Evolutionary conservation across 73 alveolate genomes (phyloP), one percentile per base, ranked within the genome.

Genomic region (Stentor coeruleus): DNA sequence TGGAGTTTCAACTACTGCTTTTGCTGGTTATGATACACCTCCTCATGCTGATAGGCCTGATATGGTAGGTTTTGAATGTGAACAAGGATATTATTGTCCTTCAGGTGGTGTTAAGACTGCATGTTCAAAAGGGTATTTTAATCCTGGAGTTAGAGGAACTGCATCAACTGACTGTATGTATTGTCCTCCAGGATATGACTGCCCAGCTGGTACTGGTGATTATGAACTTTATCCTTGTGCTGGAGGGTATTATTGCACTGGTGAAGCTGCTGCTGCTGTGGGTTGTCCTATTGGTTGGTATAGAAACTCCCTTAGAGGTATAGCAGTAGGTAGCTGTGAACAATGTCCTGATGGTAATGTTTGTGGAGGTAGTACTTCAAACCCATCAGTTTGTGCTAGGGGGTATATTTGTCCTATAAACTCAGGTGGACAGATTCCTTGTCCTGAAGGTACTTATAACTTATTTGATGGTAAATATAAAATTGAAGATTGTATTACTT

Each of bases 101-200:
- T 89, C 90, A 31, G 35, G 81, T 15, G 35, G 42, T 42, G 4
- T 26, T 30, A 58, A 83, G 3, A 72, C 77, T 1, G 86, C 87
- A 37, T 74, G 92, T 4, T 89, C 89, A 0, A 58, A 2, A 4
- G 88, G 92, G 38, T 36, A 58, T 35, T 66, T 66, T 66, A 66
- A 66, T 66, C 40, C 79, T 66, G 39, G 73, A 33, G 81, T 66
- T 1, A 35, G 60, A 20, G 85, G 80, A 6, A 85, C 85, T 28
- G 58, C 82, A 6, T 38, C 82, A 0, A 35, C 89, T 28, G 90
- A 85, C 36, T 39, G 80, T 41, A 74, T 77, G n/a, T 41, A 58
- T 35, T 93, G 98, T 84, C 93, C 94, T 0, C 38, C 58, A 20
- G 98, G 98, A 14, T 83, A 81, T 81, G 84, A 55, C 75, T 93